Evolutionary conservation across 257 asterid genomes (phyloP), one percentile per base, ranked within the genome.

Genomic region (Capsicum rhomboideum): DNA sequence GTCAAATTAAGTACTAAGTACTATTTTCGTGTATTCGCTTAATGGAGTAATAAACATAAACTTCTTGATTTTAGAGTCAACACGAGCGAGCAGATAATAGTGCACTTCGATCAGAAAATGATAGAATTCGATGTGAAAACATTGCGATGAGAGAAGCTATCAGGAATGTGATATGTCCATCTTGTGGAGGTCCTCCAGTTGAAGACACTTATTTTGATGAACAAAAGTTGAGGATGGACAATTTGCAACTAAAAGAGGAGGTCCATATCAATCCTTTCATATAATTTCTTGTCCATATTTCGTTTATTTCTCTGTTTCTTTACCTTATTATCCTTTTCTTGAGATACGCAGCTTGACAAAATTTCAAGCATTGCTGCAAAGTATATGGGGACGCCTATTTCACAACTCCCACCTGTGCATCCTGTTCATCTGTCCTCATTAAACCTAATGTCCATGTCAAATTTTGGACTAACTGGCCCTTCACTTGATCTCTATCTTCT

Each of bases 291-390:
- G 20, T 55, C 42, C 23, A 3, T 4, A 34, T 78, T 69, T 2
- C 34, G 79, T 72, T 44, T 2, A 21, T 44, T 72, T 11, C 54
- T 23, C 79, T 29, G 28, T 46, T 23, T 74, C 14, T 46, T 74
- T 46, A 23, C 21, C 40, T 74, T 74, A 21, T 5, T 75, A 14
- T 26, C 26, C 1, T 50, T 26, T 75, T 75, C 74, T 83, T 83
- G 78, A 52, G 58, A 46, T 61, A 26, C 61, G 44, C 40, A 96
- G 99, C 93, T 97, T 44, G 99, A 93, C 82, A 93, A 94, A 90
- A 91, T 95, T 78, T 97, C 99, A 1, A 93, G 96, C 87, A 91
- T 95, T 83, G 98, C 99, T 7, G 97, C 99, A 0, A 97, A 94
- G 88, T 94, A 93, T 89, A 93, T 95, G 67, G 99, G 99, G 2